Conservation (phyloP, 2,329 filamentous ascomycete genomes). For the Cyphellophora attinorum region DNA sequence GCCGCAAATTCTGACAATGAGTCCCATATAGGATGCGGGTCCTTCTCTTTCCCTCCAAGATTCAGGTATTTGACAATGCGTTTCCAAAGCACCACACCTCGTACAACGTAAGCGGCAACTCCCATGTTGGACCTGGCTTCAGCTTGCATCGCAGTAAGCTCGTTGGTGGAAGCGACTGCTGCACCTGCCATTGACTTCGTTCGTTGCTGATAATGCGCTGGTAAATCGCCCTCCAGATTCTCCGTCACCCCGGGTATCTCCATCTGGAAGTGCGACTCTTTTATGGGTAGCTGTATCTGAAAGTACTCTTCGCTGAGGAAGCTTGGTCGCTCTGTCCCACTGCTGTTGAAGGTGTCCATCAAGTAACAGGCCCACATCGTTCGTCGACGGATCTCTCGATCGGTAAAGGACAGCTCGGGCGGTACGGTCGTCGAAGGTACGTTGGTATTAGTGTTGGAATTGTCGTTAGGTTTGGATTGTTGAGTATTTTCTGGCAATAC, state of each 20-base stretch:
- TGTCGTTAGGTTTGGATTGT: background rate
- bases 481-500: no score
- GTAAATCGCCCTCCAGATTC: constrained; percentile 62
- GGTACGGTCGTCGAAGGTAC: constrained; percentile 25
- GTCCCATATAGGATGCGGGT: constrained; percentile 71
- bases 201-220: constrained; percentile 38
- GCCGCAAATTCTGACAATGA: constrained; percentile 64
- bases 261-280: constrained; percentile 79
- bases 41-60: constrained; percentile 73
- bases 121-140: constrained; percentile 71
- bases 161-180: constrained; percentile 1
- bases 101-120: constrained; percentile 81
- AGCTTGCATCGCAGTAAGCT: constrained; percentile 3
- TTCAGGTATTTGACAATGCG: constrained; percentile 83
- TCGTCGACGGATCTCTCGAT: constrained; percentile 81
- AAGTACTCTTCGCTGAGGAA: constrained; percentile 86
- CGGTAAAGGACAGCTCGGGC: constrained; percentile 71
- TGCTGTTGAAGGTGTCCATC: constrained; percentile 97
- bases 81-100: constrained; percentile 80
- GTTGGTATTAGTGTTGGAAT: background rate
- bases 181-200: constrained; percentile 50
- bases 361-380: constrained; percentile 98
- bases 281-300: constrained; percentile 81
- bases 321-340: constrained; percentile 81
- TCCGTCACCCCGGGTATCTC: constrained; percentile 86